Conservation (phyloP, 306 rosid genomes). For the Quillaja saponaria region DNA sequence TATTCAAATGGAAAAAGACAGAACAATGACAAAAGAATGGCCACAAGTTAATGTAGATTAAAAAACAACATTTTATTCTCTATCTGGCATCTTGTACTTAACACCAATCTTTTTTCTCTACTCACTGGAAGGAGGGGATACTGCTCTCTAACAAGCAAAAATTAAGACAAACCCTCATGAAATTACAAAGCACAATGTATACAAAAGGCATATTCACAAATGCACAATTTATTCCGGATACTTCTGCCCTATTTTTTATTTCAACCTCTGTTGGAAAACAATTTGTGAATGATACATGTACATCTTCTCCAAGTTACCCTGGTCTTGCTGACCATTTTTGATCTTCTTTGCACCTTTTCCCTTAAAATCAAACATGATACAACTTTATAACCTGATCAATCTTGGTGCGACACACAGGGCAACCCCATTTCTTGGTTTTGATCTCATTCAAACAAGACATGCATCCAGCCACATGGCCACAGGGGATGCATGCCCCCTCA, state of each 20-base stretch:
- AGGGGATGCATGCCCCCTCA: conserved; percentile 98
- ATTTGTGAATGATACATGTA: conserved; percentile 8
- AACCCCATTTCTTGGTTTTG: conserved; percentile 88
- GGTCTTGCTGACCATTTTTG: no score
- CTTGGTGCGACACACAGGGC: conserved; percentile 94
- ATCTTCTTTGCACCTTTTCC: not conserved
- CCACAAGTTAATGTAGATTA: no score
- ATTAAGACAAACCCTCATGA: conserved; percentile 14
- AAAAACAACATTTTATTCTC: no score
- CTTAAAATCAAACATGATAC: conserved; percentile 64
- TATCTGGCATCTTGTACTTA: no score
- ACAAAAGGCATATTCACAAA: conserved; percentile 43
- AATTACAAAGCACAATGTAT: conserved; percentile 10
- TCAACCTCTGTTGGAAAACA: conserved; percentile 14
- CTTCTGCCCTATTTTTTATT: not conserved
- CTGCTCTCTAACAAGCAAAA: not conserved
- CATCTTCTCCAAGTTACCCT: conserved; percentile 2
- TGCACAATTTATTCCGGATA: conserved; percentile 10
- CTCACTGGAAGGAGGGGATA: no score
- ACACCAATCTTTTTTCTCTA: no score
- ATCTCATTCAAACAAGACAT: conserved; percentile 92
- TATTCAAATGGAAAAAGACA: no score
- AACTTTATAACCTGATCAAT: conserved; percentile 78
- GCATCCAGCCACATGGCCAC: conserved; percentile 98
- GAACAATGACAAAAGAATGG: no score